phyloP scores from a whole-genome alignment of 1,139 yeast species.

The Geotrichum candidum region DNA sequence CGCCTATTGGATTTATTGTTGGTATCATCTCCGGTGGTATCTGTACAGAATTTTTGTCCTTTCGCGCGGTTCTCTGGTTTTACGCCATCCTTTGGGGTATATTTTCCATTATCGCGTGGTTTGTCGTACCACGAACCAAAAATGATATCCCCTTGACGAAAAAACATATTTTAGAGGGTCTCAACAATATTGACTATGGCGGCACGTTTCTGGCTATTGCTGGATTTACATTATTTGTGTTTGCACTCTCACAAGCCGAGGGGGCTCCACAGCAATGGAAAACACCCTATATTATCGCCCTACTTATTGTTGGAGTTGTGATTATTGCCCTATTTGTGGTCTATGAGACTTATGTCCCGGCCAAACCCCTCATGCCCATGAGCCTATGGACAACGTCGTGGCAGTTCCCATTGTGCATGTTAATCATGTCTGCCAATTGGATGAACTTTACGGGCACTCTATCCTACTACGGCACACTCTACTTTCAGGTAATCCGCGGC shows the following conservation, averaged over 20 bases:
- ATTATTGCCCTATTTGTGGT: slow-evolving; percentile 35
- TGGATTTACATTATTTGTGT: slow-evolving; percentile 40
- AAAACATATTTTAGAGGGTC: slow-evolving; percentile 19
- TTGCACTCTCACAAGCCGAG: slow-evolving; percentile 41
- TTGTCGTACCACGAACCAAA: slow-evolving; percentile 31
- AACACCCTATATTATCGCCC: slow-evolving; percentile 43
- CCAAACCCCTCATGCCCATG: slow-evolving; percentile 44
- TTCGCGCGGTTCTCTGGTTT: slow-evolving; percentile 41
- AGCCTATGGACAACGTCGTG: slow-evolving; percentile 31
- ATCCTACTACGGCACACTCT: slow-evolving; percentile 38
- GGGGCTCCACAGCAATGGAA: slow-evolving; percentile 40
- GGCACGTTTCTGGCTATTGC: slow-evolving; percentile 39
- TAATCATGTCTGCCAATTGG: slow-evolving; percentile 37
- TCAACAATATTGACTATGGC: slow-evolving; percentile 35
- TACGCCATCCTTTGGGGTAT: slow-evolving; percentile 36
- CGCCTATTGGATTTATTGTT: slow-evolving; percentile 42
- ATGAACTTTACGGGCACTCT: slow-evolving; percentile 38
- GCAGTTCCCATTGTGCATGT: slow-evolving; percentile 36
- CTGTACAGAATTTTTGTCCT: slow-evolving; percentile 36
- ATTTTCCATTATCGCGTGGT: slow-evolving; percentile 29
- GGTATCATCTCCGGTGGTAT: slow-evolving; percentile 43
- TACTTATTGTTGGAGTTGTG: slow-evolving; percentile 38
- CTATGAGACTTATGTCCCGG: slow-evolving; percentile 39
- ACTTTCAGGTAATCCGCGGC: slow-evolving; percentile 38
- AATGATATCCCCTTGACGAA: slow-evolving; percentile 24